Evolutionary conservation across 805 yeast species (phyloP).

Genomic region (Yarrowia hollandica): DNA sequence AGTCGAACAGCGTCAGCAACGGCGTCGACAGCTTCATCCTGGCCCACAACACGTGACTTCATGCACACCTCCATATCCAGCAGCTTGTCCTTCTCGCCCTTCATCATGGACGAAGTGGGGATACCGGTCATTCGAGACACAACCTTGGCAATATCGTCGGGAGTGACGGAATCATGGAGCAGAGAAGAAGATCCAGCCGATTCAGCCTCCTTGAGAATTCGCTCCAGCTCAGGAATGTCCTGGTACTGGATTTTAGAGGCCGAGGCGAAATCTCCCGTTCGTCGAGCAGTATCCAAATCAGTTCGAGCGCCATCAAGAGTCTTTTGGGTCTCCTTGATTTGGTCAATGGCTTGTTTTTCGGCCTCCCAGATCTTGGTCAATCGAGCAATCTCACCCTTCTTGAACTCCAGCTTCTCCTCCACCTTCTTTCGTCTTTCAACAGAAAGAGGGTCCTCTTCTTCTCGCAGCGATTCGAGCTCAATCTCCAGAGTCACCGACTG

Average conservation of each 20-base stretch:
- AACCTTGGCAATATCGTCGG: slow-evolving; percentile 91
- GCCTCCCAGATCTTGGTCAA: slow-evolving; percentile 84
- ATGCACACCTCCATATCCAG: slow-evolving; percentile 82
- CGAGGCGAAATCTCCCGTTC: slow-evolving; percentile 79
- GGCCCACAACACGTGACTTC: slow-evolving; percentile 83
- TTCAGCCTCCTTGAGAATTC: slow-evolving; percentile 57
- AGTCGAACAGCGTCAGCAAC: slow-evolving; percentile 92
- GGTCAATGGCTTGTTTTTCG: slow-evolving; percentile 74
- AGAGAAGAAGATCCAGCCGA: slow-evolving; percentile 44
- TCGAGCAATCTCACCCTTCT: slow-evolving; percentile 64
- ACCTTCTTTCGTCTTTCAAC: slow-evolving; percentile 73
- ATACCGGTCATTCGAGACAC: slow-evolving; percentile 94
- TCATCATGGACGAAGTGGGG: slow-evolving; percentile 85
- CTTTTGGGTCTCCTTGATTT: slow-evolving; percentile 74
- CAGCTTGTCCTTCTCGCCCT: slow-evolving; percentile 91
- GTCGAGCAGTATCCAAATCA: slow-evolving; percentile 77
- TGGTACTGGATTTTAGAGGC: slow-evolving; percentile 91
- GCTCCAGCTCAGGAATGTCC: slow-evolving; percentile 76
- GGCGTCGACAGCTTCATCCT: slow-evolving; percentile 88
- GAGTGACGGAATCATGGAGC: slow-evolving; percentile 87
- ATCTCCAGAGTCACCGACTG: slow-evolving; percentile 90
- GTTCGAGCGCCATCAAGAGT: slow-evolving; percentile 80
- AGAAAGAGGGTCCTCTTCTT: slow-evolving; percentile 86
- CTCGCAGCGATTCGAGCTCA: slow-evolving; percentile 88
- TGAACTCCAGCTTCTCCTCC: slow-evolving; percentile 62